Evolutionary conservation across 2,329 filamentous ascomycete species (phyloP), one percentile per base, ranked within the genome.

Genomic region (Trichoderma lentiforme): DNA sequence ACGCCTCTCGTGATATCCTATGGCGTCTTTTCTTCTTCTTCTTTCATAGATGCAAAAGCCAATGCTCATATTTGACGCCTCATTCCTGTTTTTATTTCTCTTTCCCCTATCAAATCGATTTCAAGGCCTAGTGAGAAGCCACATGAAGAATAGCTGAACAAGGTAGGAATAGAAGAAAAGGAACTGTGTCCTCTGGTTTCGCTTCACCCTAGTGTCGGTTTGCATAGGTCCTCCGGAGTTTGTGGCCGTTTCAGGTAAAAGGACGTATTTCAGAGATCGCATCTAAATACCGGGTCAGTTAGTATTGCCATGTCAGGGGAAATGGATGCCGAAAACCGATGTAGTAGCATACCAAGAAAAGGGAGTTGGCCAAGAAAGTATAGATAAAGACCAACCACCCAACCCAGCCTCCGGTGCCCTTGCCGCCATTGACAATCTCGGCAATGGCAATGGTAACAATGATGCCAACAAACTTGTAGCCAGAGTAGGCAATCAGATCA

Each of bases 391-490:
- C 88, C 9, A 87, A 83, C 95, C 95, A 98, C 77, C 94, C 93
- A 67, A 94, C 85, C 93, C 93, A 97, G 70, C 94, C 92, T 64
- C 95, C 92, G 3, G 94, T 96, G 26, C 95, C 93, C 77, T 91
- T 89, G 58, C 94, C 92, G 14, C 90, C 90, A 71, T 92, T 97
- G 75, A 93, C 83, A 18, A 94, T 86, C 81, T 97, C 93, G 18
- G 93, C 91, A 21, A 95, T 84, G 14, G 92, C 87, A 74, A 98
- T 90, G 0, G 95, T 98, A 64, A 93, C 88, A 73, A 99, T 99
- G 76, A 98, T 94, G 36, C 95, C 96, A 32, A 99, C 95, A 79
- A 99, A 99, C 82, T 99, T 99, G 85, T 99, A 99, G 24, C 97
- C 97, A 2, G 93, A 95, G 83, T 99, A 99, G 6, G 97, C 97